These are phyloP conservation scores for Euphorbia tirucalli DNA, from an alignment of 345 rosid species.

Conservation along the genomic window DNA sequence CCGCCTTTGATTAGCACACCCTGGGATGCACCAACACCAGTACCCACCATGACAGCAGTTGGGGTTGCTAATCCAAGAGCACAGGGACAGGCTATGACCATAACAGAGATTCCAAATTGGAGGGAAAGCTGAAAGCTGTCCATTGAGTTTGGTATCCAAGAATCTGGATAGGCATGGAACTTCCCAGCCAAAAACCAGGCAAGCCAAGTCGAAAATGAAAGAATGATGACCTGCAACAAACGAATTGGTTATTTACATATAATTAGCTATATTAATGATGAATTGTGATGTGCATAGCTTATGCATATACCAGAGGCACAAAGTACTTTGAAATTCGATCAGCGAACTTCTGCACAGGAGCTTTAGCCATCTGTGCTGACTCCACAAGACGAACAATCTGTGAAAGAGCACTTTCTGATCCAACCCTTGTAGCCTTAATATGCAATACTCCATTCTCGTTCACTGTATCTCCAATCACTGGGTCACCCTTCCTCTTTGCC, in stretches of 20 bases:
- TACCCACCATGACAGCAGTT: conserved; percentile 98
- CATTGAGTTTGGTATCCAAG: conserved; percentile 95
- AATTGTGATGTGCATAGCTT: neutral
- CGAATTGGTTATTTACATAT: neutral
- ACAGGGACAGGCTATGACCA: conserved; percentile 99
- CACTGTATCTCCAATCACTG: conserved; percentile 87
- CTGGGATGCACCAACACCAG: conserved; percentile 97
- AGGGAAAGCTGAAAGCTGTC: conserved; percentile 91
- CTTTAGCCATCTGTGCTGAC: conserved; percentile 96
- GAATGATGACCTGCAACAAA: conserved; percentile 61
- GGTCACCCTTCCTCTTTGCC: conserved; percentile 72
- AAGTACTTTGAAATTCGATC: conserved; percentile 83
- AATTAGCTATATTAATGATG: neutral
- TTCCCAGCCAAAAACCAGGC: conserved; percentile 88
- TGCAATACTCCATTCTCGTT: conserved; percentile 86
- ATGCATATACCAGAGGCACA: conserved; percentile 68
- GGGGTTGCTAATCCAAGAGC: conserved; percentile 98
- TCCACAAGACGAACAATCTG: conserved; percentile 93
- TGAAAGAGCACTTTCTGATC: conserved; percentile 90
- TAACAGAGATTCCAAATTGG: conserved; percentile 96
- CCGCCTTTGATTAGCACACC: conserved; percentile 96
- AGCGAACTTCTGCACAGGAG: conserved; percentile 93
- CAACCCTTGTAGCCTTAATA: conserved; percentile 76
- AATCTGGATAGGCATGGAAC: conserved; percentile 69
- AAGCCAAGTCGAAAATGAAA: conserved; percentile 84